Conservation (phyloP, 495 filamentous ascomycete species). For the Clavariopsis aquatica region DNA sequence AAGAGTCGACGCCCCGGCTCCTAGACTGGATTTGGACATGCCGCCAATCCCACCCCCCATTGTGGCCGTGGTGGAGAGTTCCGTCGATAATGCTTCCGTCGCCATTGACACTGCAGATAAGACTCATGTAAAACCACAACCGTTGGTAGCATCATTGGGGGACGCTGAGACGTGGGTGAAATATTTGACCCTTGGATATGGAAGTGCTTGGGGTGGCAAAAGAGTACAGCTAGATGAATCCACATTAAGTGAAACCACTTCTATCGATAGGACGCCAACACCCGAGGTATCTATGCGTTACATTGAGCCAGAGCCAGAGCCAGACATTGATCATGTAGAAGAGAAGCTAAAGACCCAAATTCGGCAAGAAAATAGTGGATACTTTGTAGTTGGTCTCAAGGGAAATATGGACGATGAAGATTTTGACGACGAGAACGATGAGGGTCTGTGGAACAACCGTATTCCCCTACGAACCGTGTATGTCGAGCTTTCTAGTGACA, state of each 20-base stretch:
- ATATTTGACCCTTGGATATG: conserved; percentile 56
- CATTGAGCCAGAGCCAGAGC: conserved; percentile 47
- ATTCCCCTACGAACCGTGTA: conserved; percentile 56
- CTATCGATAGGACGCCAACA: conserved; percentile 6
- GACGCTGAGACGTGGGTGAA: conserved; percentile 42
- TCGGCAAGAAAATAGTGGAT: conserved; percentile 51
- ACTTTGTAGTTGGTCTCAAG: conserved; percentile 71
- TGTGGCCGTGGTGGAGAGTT: conserved; percentile 36
- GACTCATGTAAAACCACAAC: conserved; percentile 6
- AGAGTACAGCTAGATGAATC: conserved; percentile 2
- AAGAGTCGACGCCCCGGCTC: background rate
- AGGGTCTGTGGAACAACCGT: conserved; percentile 43
- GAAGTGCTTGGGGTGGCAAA: conserved; percentile 55
- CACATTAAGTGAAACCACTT: background rate
- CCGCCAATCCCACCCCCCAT: conserved; percentile 43
- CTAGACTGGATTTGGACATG: background rate
- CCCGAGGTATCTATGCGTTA: conserved; percentile 37
- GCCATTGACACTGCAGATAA: conserved; percentile 25
- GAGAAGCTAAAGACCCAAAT: conserved; percentile 39
- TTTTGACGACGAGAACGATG: conserved; percentile 47
- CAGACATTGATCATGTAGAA: conserved; percentile 40
- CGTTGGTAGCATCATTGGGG: conserved; percentile 25
- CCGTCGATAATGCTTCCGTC: conserved; percentile 32
- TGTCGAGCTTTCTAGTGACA: conserved; percentile 41
- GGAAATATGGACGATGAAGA: conserved; percentile 58